A percentile compares a stretch with the other conserved stretches of the same genome.
Evolutionary conservation across 2,329 filamentous ascomycete genomes (phyloP).

Genomic region (Fusarium denticulatum): DNA sequence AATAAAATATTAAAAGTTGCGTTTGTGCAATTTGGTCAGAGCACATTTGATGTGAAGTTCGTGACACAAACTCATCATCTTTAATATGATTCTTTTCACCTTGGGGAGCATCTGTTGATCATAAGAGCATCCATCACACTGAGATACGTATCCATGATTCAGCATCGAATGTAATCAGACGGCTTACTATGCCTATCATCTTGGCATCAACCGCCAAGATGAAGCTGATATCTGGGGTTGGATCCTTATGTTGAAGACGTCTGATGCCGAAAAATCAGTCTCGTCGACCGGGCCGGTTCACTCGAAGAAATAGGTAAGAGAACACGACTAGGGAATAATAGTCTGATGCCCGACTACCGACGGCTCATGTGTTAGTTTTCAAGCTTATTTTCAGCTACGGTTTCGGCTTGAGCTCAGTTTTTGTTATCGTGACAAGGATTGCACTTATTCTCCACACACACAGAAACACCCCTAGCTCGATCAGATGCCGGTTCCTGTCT

Average conservation of each 20-base stretch:
- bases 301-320: constrained; percentile 14
- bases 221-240: constrained; percentile 26
- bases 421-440: constrained; percentile 24
- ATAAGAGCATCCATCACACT: neutral
- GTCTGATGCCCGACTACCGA: constrained; percentile 8
- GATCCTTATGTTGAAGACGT: constrained; percentile 3
- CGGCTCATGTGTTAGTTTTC: constrained; percentile 8
- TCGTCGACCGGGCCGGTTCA: constrained; percentile 36
- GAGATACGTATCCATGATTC: neutral
- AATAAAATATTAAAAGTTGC: neutral
- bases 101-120: too few relatives aligned
- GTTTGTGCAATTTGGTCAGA: neutral
- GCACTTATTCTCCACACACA: constrained; percentile 16
- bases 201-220: constrained; percentile 26
- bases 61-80: neutral
- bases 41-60: neutral
- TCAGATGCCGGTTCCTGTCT: constrained; percentile 9
- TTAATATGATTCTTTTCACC: neutral
- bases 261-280: neutral
- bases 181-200: constrained; percentile 2
- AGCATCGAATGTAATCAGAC: neutral
- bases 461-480: constrained; percentile 1
- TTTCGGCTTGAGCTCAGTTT: neutral
- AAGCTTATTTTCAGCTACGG: constrained; percentile 25
- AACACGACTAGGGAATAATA: constrained; percentile 1